Percentiles rank a stretch among this genome's conserved stretches.
phyloP scores from a whole-genome alignment of 345 rosid genomes.

The Theobroma cacao region DNA sequence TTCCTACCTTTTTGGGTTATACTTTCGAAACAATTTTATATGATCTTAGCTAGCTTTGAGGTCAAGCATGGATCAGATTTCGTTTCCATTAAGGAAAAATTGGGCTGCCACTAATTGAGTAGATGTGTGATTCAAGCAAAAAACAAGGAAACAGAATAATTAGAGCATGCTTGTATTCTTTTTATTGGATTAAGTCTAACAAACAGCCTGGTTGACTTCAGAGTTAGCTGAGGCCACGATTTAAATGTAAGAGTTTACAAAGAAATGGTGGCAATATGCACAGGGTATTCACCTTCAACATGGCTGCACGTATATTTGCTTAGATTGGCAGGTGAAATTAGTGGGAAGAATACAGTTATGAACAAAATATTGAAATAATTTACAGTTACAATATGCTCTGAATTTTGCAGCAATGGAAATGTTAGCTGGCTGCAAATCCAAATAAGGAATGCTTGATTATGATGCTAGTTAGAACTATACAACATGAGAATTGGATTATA shows the following conservation, averaged over 20 bases:
- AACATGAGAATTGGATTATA: conserved; percentile 1
- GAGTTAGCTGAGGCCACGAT: background rate
- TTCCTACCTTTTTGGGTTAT: background rate
- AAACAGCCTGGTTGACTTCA: background rate
- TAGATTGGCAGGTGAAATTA: background rate
- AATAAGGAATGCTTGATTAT: background rate
- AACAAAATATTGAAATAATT: background rate
- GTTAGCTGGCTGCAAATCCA: background rate
- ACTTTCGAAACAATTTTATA: background rate
- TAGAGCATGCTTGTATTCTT: background rate
- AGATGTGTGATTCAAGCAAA: conserved; percentile 6
- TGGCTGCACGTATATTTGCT: too few species aligned
- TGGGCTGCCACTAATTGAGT: background rate
- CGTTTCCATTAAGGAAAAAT: background rate
- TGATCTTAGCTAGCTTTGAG: background rate
- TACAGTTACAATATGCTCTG: background rate
- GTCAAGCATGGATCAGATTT: background rate
- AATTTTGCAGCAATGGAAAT: background rate
- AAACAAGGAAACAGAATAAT: background rate
- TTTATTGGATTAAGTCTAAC: background rate
- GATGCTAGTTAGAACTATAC: background rate
- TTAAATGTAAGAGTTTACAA: background rate
- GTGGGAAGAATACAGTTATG: background rate
- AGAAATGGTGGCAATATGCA: too few species aligned
- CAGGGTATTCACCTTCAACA: too few species aligned